Base-by-base conservation (phyloP, 352 stramenopile species). In the Detonula confervacea region DNA sequence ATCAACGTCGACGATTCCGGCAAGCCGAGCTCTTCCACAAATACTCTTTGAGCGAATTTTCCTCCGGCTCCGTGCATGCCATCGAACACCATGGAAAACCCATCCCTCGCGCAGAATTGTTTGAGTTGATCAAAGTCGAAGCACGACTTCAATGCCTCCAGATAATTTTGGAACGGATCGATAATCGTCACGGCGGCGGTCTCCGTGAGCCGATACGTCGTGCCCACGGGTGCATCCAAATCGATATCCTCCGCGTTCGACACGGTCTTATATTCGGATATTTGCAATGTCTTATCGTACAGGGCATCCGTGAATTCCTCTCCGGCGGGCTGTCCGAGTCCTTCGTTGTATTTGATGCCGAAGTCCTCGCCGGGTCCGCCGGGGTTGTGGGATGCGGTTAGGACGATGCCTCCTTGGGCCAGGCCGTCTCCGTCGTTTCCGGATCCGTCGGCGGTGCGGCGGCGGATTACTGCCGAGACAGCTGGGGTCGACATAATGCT, bases 321-420 rank as follows among this genome's bases (percentile, higher is more conserved):
- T 5, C 96, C 95, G 18, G 97, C 97, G 2, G 97, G 97, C 37
- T 97, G 96, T 61, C 97, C 97, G 81, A 97, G 95, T 60, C 85
- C 97, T 62, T 90, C 92, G 90, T 99, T 99, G 93, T 98, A 99
- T 86, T 98, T 98, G 78, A 98, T 98, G 60, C 90, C 92, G 80
- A 99, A 99, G 90, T 99, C 97, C 84, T 98, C 97, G 68, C 98
- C 95, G 52, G 96, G 96, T 35, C 97, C 97, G 83, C 97, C 97
- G 37, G 97, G 97, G 92, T 99, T 99, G 93, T 99, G 97, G 87
- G 93, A 98, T 2, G 97, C 97, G 20, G 97, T 99, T 57, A 99
- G 78, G 56, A 99, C 98, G 79, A 99, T 98, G 11, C 94, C 97
- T 66, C 96, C 96, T 14, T 96, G 95, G 0, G 97, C 96, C 59